These are phyloP conservation scores for Colletotrichum tamarilloi DNA, from an alignment of 2,329 filamentous ascomycete genomes.

Conservation along the genomic window DNA sequence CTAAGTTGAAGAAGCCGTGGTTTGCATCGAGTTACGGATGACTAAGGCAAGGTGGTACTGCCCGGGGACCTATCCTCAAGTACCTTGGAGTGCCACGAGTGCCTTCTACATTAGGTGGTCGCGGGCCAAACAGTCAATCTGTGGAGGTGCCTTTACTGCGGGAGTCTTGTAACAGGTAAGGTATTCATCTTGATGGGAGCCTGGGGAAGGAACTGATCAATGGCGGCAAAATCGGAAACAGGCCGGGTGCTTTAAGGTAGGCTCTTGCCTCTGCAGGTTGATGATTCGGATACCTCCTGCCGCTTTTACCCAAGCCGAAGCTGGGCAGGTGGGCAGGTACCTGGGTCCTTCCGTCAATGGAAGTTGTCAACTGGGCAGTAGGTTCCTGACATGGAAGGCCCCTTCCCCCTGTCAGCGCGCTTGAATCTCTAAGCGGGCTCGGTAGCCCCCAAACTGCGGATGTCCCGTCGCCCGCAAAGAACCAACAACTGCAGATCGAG, in stretches of 20 bases:
- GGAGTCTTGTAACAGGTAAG: background rate
- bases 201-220: no score
- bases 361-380: background rate
- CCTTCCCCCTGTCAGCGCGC: slow-evolving; percentile 18
- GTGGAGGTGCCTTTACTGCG: background rate
- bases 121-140: background rate
- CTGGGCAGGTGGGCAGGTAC: background rate
- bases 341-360: background rate
- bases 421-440: slow-evolving; percentile 25
- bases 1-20: no score
- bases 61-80: no score
- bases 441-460: slow-evolving; percentile 32
- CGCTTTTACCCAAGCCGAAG: background rate
- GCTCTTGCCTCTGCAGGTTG: no score
- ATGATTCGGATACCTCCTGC: background rate
- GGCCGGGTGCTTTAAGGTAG: no score
- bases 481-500: background rate
- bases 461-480: slow-evolving; percentile 18
- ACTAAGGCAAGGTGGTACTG: no score
- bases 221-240: no score
- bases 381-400: background rate
- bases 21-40: no score
- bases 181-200: no score
- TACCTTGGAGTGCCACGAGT: no score
- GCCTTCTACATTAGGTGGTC: background rate